These are phyloP conservation scores for Davidsoniella eucalypti DNA, from an alignment of 2,329 filamentous ascomycete species.

Conservation along the genomic window DNA sequence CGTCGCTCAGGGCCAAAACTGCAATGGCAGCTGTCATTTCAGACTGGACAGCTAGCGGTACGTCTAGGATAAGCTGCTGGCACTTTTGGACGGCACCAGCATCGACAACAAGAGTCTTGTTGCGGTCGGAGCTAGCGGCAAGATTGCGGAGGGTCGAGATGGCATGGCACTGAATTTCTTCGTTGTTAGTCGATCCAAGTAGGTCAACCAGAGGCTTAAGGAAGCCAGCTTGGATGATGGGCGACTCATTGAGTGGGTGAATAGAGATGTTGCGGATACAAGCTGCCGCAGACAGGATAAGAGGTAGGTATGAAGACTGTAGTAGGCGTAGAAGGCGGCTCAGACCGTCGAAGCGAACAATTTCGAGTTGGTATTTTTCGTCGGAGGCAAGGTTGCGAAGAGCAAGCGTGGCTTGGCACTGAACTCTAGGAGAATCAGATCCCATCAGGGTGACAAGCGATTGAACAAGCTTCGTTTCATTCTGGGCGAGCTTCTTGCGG, in stretches of 20 bases:
- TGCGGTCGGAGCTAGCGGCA: constrained; percentile 89
- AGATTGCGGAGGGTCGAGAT: constrained; percentile 93
- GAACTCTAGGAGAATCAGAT: constrained; percentile 90
- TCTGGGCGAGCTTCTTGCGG: constrained; percentile 76
- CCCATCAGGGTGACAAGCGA: constrained; percentile 94
- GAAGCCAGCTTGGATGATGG: constrained; percentile 96
- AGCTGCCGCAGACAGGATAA: constrained; percentile 91
- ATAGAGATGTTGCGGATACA: constrained; percentile 99
- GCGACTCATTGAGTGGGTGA: constrained; percentile 91
- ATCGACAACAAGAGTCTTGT: constrained; percentile 94
- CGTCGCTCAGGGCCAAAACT: constrained; percentile 85
- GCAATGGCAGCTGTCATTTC: constrained; percentile 99
- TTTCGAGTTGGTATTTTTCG: constrained; percentile 96
- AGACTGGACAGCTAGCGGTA: constrained; percentile 86
- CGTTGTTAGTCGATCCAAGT: constrained; percentile 87
- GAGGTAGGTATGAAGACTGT: constrained; percentile 85
- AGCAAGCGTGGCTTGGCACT: constrained; percentile 90
- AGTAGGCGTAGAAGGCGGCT: constrained; percentile 73
- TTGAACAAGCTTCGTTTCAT: constrained; percentile 80
- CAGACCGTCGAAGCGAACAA: constrained; percentile 77
- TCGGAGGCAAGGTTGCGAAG: constrained; percentile 92
- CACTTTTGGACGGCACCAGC: constrained; percentile 96
- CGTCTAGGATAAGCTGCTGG: constrained; percentile 87
- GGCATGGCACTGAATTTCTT: constrained; percentile 97
- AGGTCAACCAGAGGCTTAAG: constrained; percentile 85